These are phyloP conservation scores for Petunia axillaris DNA, from an alignment of 257 asterid species.

Conservation along the genomic window DNA sequence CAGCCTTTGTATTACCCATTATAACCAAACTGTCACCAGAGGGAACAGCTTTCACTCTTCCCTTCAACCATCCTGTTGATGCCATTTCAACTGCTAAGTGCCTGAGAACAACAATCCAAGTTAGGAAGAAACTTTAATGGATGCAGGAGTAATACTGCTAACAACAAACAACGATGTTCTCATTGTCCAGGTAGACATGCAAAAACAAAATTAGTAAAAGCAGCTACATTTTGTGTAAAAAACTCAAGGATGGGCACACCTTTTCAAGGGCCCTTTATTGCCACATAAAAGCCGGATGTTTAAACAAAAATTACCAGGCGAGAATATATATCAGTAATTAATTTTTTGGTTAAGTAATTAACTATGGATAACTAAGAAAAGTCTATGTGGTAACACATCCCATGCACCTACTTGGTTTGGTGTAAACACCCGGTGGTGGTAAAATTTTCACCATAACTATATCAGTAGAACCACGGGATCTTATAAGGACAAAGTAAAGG, in stretches of 20 bases:
- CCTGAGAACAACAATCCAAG: constrained; percentile 37
- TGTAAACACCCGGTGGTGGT: no score
- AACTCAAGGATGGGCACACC: no score
- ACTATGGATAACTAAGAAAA: no score
- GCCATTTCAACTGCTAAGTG: constrained; percentile 89
- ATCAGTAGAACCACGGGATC: neutral
- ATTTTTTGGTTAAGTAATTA: no score
- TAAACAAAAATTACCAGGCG: no score
- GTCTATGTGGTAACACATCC: no score
- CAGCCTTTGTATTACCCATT: constrained; percentile 83
- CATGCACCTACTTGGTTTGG: no score
- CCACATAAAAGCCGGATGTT: neutral
- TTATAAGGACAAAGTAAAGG: neutral
- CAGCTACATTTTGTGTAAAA: neutral
- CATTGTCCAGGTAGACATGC: constrained; percentile 17
- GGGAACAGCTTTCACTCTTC: constrained; percentile 91
- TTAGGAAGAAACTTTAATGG: neutral
- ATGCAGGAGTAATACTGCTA: neutral
- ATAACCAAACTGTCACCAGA: constrained; percentile 94
- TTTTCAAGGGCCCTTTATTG: neutral
- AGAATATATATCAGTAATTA: no score
- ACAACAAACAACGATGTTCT: neutral
- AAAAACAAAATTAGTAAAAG: neutral
- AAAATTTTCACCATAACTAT: neutral
- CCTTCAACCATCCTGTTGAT: constrained; percentile 85